Percentiles rank a stretch among this genome's conserved stretches.
Evolutionary conservation across 306 rosid species (phyloP).

Genomic region (Astragalus membranaceus): DNA sequence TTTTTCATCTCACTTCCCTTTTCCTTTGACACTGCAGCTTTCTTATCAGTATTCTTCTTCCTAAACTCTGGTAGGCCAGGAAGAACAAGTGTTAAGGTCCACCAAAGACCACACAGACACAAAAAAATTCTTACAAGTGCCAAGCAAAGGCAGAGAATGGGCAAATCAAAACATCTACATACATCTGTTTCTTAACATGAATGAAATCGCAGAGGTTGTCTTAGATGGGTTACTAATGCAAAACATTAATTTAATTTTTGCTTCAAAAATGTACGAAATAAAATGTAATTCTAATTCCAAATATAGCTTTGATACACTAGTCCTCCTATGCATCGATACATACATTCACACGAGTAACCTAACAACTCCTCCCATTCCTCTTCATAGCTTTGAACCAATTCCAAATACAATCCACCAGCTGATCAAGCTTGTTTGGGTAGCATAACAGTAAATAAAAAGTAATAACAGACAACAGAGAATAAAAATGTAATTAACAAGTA

Average conservation of each 20-base stretch:
- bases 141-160: not conserved
- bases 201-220: not conserved
- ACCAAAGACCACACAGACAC: not conserved
- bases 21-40: conserved; percentile 41
- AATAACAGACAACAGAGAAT: not conserved
- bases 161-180: not conserved
- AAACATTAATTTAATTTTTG: no score
- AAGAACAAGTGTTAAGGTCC: not conserved
- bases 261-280: not conserved
- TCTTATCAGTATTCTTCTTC: conserved; percentile 69
- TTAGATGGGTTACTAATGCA: not conserved
- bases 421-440: not conserved
- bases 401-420: not conserved
- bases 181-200: not conserved
- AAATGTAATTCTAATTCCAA: no score
- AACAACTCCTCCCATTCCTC: conserved; percentile 8
- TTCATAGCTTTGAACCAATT: not conserved
- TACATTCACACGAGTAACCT: not conserved
- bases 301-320: no score
- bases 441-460: not conserved
- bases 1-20: conserved; percentile 47
- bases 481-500: not conserved
- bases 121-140: not conserved
- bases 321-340: not conserved
- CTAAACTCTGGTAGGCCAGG: conserved; percentile 52